Base-by-base conservation (phyloP, 2,329 filamentous ascomycete species). In the Neonectria punicea region DNA sequence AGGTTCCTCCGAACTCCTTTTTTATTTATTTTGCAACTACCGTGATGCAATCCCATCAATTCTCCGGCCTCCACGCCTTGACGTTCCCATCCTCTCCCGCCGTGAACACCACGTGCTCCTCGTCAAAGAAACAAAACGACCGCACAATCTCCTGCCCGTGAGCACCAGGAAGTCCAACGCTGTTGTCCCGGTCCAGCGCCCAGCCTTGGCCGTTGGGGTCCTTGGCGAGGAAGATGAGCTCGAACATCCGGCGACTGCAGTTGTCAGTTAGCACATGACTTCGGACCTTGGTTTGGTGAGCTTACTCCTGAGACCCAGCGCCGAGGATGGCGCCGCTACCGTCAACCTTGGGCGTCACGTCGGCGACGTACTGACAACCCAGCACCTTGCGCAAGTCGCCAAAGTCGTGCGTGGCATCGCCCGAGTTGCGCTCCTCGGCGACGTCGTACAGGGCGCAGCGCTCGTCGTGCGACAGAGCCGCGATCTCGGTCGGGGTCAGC, bases 401-500 rank as follows among this genome's bases (percentile, higher is more conserved):
- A 74, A 93, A 90, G 67, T 87, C 81, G 22, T 78, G 76, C 1
- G 81, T 81, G 2, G 87, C 85, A 2, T 85, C 82, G 10, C 88
- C 89, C 18, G 87, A 86, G 50, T 87, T 85, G n/a, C 83, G 81
- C 43, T 86, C 86, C 67, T 91, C 90, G 53, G 89, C 87, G 60
- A 92, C 81, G 66, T 90, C 87, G 76, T 94, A 93, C 62, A 94
- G 85, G 18, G 91, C 90, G 67, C 94, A 87, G 63, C 88, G 89
- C 81, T 96, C 93, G 75, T 95, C 93, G 63, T 93, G 92, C 1
- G 91, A 93, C 10, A 94, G 80, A 4, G 91, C 91, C 68, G 89
- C 93, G 34, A 94, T 86, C 73, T 91, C 86, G 5, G 85, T 85
- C 16, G 82, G 78, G 7, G 70, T 87, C 59, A 95, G 81, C 80